Evolutionary conservation across 1,284 basidiomycete genomes (phyloP).

Genomic region (Polyporus tsugae): DNA sequence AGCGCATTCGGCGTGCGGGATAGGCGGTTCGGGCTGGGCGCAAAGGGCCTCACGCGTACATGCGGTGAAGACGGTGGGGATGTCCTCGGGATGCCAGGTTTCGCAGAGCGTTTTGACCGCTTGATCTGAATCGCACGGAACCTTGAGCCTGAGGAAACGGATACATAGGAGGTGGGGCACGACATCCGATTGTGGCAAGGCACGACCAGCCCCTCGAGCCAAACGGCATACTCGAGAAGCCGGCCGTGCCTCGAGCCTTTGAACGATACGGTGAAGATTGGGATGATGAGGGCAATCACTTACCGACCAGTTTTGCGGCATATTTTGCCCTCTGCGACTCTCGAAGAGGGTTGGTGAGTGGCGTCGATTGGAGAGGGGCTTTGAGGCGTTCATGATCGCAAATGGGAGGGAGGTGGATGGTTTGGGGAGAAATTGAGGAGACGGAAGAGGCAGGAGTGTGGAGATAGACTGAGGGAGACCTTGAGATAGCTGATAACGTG

Average conservation of each 20-base stretch:
- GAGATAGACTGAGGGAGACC: slow-evolving; percentile 55
- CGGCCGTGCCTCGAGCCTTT: slow-evolving; percentile 13
- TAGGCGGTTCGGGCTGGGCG: slow-evolving; percentile 29
- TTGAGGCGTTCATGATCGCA: slow-evolving; percentile 49
- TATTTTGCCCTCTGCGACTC: slow-evolving; percentile 69
- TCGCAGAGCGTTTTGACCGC: slow-evolving; percentile 76
- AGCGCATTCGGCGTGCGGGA: slow-evolving; percentile 28
- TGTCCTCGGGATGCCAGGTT: slow-evolving; percentile 78
- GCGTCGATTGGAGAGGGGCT: slow-evolving; percentile 40
- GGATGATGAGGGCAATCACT: slow-evolving; percentile 42
- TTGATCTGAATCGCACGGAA: slow-evolving; percentile 60
- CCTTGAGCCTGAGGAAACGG: slow-evolving; percentile 25
- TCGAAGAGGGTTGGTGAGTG: slow-evolving; percentile 47
- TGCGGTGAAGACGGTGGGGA: slow-evolving; percentile 62
- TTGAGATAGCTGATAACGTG: slow-evolving; percentile 42
- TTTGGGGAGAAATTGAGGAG: slow-evolving; percentile 54
- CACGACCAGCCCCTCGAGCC: slow-evolving; percentile 18
- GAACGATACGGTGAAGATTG: slow-evolving; percentile 20
- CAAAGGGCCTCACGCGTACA: slow-evolving; percentile 29
- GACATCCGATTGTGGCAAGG: slow-evolving; percentile 17
- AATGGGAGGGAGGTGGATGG: slow-evolving; percentile 42
- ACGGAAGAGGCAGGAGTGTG: slow-evolving; percentile 69
- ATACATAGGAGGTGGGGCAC: slow-evolving; percentile 13
- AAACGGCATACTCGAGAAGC: slow-evolving; percentile 5
- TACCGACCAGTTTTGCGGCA: slow-evolving; percentile 72